phyloP scores from a whole-genome alignment of 2,329 filamentous ascomycete genomes.

The Diaporthe citri region DNA sequence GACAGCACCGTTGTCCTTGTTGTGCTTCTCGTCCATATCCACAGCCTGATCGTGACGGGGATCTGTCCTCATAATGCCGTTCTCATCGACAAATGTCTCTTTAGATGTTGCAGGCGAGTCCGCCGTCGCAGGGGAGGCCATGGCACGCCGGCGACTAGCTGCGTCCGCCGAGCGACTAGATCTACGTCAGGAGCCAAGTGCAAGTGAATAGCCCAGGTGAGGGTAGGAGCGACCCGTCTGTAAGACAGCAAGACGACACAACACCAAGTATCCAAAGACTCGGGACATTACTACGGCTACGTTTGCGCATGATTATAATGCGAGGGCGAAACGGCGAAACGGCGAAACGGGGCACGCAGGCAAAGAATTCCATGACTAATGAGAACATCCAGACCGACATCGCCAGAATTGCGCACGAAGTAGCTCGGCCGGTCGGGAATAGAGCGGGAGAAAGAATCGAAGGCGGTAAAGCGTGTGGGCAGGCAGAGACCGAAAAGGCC shows the following conservation, averaged over 20 bases:
- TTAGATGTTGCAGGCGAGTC: slow-evolving; percentile 1
- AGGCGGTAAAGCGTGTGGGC: slow-evolving; percentile 2
- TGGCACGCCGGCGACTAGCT: slow-evolving; percentile 2
- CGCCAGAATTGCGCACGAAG: slow-evolving; percentile 3
- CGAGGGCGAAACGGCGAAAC: not conserved
- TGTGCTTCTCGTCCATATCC: slow-evolving; percentile 18
- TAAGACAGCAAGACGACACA: slow-evolving; percentile 7
- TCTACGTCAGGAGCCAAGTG: slow-evolving; percentile 8
- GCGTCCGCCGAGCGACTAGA: not conserved
- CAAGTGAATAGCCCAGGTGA: not conserved
- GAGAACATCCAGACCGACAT: slow-evolving; percentile 25
- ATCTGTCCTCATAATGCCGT: slow-evolving; percentile 10
- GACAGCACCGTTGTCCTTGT: slow-evolving; percentile 26
- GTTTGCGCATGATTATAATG: not conserved
- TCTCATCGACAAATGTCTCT: not conserved
- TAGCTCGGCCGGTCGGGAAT: slow-evolving; percentile 10
- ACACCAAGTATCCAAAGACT: not conserved
- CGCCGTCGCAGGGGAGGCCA: not conserved
- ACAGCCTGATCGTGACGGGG: slow-evolving; percentile 7
- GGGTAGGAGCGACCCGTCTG: not conserved
- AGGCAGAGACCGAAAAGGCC: slow-evolving; percentile 18
- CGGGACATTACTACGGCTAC: slow-evolving; percentile 1
- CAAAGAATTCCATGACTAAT: slow-evolving; percentile 30
- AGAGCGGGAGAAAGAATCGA: slow-evolving; percentile 5
- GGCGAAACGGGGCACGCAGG: not conserved